Conservation (phyloP, 345 rosid genomes). For the Combretum micranthum region DNA sequence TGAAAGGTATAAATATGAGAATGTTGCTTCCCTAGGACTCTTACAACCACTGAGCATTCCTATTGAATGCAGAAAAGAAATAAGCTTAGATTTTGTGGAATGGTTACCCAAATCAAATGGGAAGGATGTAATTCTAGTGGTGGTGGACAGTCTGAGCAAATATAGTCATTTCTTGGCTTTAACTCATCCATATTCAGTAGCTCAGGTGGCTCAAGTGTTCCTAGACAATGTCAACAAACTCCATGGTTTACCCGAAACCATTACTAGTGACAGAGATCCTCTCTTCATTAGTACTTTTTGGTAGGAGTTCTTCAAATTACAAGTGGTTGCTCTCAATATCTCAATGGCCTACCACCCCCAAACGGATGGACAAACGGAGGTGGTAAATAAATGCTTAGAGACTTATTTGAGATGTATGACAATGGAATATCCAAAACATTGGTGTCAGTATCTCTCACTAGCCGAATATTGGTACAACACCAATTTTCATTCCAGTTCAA, state of each 20-base stretch:
- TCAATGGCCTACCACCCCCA: constrained; percentile 2
- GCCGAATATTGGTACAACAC: constrained; percentile 7
- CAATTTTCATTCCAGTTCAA: background rate
- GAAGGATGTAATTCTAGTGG: too few species aligned
- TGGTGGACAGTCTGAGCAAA: too few species aligned
- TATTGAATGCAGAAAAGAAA: too few species aligned
- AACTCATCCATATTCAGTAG: too few species aligned
- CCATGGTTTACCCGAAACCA: background rate
- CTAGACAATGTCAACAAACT: too few species aligned
- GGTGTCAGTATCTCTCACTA: background rate
- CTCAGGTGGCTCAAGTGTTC: too few species aligned
- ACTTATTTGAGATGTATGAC: constrained; percentile 5
- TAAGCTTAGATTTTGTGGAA: too few species aligned
- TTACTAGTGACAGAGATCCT: constrained; percentile 1
- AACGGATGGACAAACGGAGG: constrained; percentile 3
- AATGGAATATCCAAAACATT: background rate
- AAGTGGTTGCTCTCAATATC: background rate
- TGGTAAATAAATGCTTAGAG: constrained; percentile 4
- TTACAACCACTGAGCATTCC: too few species aligned
- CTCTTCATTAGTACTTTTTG: constrained; percentile 2
- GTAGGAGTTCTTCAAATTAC: background rate
- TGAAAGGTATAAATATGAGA: too few species aligned
- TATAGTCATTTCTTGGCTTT: too few species aligned
- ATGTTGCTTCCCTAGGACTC: too few species aligned
- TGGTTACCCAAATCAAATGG: too few species aligned